These are phyloP conservation scores for Perkinsus chesapeaki DNA, from an alignment of 169 alveolate species.

Conservation along the genomic window DNA sequence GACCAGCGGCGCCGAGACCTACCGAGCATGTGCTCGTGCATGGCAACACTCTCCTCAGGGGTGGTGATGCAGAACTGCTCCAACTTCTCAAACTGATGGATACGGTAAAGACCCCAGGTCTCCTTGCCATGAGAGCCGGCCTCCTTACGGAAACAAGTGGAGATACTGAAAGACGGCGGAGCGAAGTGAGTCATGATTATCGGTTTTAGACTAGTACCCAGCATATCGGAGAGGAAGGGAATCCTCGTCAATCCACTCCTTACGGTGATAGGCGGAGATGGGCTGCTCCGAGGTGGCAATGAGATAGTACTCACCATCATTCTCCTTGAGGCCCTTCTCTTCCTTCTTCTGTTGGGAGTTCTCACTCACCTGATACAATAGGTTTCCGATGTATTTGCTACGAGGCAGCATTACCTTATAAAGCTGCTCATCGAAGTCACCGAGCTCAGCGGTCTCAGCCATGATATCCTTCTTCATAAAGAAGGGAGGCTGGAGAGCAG, in stretches of 20 bases:
- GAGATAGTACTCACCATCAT: conserved; percentile 68
- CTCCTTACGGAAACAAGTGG: conserved; percentile 97
- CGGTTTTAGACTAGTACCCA: neutral
- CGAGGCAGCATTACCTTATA: conserved; percentile 66
- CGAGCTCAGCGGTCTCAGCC: conserved; percentile 93
- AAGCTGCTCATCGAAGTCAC: conserved; percentile 93
- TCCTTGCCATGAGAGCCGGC: conserved; percentile 99
- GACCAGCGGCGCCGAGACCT: neutral
- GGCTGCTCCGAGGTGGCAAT: conserved; percentile 99
- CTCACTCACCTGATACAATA: neutral
- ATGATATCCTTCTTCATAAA: conserved; percentile 88
- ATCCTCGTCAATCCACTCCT: conserved; percentile 55
- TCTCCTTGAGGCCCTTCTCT: neutral
- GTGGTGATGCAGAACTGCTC: conserved; percentile 92
- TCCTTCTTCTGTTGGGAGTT: neutral
- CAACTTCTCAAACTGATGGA: conserved; percentile 97
- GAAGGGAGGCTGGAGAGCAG: conserved; percentile 96
- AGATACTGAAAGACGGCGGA: conserved; percentile 68
- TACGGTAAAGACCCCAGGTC: conserved; percentile 96
- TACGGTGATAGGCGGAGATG: conserved; percentile 87
- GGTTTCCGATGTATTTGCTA: neutral
- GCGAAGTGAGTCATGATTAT: conserved; percentile 62
- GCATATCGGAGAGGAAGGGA: neutral
- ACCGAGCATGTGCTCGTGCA: conserved; percentile 31
- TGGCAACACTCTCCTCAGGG: conserved; percentile 79